Conservation (phyloP, 345 rosid genomes). For the Durio zibethinus region DNA sequence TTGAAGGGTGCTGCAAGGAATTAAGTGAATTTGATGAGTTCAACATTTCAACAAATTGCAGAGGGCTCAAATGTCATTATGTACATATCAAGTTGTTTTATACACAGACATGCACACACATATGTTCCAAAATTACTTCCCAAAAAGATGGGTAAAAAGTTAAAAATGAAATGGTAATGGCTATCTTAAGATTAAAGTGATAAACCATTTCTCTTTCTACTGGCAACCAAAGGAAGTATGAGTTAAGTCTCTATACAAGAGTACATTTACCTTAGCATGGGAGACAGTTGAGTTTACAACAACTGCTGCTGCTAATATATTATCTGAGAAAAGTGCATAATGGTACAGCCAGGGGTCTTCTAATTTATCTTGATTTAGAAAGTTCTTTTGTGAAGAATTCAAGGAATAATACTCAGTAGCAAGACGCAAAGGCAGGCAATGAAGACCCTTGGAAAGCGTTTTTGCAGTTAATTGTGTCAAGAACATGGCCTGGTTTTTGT, state of each 20-base stretch:
- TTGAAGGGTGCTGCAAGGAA: constrained; percentile 68
- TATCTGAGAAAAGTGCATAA: constrained; percentile 94
- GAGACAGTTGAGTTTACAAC: constrained; percentile 86
- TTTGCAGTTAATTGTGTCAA: constrained; percentile 96
- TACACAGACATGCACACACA: neutral
- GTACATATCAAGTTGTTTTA: neutral
- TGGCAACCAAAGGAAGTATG: constrained; percentile 3
- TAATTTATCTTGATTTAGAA: constrained; percentile 68
- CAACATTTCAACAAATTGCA: constrained; percentile 6
- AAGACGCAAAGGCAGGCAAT: constrained; percentile 95
- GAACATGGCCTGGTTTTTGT: constrained; percentile 87
- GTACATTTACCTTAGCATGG: constrained; percentile 67
- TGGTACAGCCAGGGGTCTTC: constrained; percentile 70
- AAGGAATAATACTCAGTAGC: constrained; percentile 69
- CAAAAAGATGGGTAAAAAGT: neutral
- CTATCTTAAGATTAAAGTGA: neutral
- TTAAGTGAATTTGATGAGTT: constrained; percentile 21
- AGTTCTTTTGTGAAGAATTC: constrained; percentile 60
- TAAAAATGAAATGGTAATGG: neutral
- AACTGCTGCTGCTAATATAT: constrained; percentile 84
- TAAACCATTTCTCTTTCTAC: neutral
- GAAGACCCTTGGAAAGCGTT: constrained; percentile 95
- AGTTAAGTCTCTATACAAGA: constrained; percentile 1
- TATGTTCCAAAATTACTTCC: neutral
- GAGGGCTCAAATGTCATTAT: neutral